Evolutionary conservation across 129 eudicot species (phyloP).

Genomic region (Helichrysum umbraculigerum): DNA sequence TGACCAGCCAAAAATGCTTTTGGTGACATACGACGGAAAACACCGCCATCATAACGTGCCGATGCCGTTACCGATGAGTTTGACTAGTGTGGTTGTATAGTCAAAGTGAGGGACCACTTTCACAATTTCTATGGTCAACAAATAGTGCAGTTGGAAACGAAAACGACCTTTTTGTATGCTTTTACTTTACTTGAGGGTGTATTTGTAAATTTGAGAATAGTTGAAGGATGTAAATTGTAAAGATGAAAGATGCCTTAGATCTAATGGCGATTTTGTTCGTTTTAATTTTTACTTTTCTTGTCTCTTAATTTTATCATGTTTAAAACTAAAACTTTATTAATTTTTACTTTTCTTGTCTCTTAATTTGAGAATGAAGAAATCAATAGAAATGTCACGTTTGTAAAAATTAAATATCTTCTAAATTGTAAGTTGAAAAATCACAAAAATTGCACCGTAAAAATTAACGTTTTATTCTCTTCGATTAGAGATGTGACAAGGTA

Average conservation of each 20-base stretch:
- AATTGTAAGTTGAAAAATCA: too few relatives aligned
- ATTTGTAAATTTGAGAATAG: slow-evolving; percentile 18
- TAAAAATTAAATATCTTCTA: too few relatives aligned
- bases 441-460: too few relatives aligned
- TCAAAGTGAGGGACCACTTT: slow-evolving; percentile 32
- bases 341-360: too few relatives aligned
- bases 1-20: slow-evolving; percentile 69
- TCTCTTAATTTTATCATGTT: too few relatives aligned
- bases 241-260: slow-evolving; percentile 20
- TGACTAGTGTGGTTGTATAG: slow-evolving; percentile 14
- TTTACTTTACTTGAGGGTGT: slow-evolving; percentile 30
- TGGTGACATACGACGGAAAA: slow-evolving; percentile 85
- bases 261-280: slow-evolving; percentile 20
- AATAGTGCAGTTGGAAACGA: slow-evolving; percentile 25
- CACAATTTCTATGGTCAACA: slow-evolving; percentile 33
- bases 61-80: slow-evolving; percentile 31
- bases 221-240: slow-evolving; percentile 23
- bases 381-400: too few relatives aligned
- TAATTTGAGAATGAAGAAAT: too few relatives aligned
- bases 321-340: too few relatives aligned
- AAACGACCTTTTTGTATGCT: not conserved
- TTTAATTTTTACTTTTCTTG: not conserved
- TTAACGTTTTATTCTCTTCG: too few relatives aligned
- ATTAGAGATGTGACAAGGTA: too few relatives aligned
- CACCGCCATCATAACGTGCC: slow-evolving; percentile 53